These are phyloP conservation scores for Ophiostoma angusticollis DNA, from an alignment of 2,329 filamentous ascomycete species.

Conservation along the genomic window DNA sequence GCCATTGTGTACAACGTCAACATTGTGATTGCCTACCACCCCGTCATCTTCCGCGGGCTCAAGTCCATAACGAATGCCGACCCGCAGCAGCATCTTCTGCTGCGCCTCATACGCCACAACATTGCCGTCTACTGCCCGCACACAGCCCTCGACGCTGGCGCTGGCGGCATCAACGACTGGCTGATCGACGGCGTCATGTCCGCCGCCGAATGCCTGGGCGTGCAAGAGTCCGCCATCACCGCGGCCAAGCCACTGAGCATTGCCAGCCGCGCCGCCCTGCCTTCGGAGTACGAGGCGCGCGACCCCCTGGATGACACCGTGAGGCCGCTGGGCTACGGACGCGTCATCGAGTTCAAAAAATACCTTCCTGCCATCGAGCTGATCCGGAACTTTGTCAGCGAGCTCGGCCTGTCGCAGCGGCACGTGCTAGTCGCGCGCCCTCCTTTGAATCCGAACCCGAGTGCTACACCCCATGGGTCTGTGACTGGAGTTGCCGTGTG, in stretches of 20 bases:
- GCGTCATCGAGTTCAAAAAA: conserved; percentile 29
- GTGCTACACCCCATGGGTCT: no score
- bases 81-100: conserved; percentile 72
- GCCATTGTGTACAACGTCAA: conserved; percentile 66
- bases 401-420: conserved; percentile 46
- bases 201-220: background rate
- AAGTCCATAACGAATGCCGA: conserved; percentile 79
- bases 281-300: conserved; percentile 12
- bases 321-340: conserved; percentile 35
- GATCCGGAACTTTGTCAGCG: conserved; percentile 44
- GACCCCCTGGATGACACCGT: conserved; percentile 25
- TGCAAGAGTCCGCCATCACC: conserved; percentile 20
- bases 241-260: conserved; percentile 33
- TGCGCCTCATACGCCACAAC: conserved; percentile 70
- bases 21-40: conserved; percentile 85
- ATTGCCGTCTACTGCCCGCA: conserved; percentile 95
- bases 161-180: conserved; percentile 84
- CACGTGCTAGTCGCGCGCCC: conserved; percentile 26
- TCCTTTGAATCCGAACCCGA: no score
- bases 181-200: conserved; percentile 65
- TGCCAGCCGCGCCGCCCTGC: conserved; percentile 24
- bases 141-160: conserved; percentile 82
- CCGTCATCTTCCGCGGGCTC: conserved; percentile 88
- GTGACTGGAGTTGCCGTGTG: conserved; percentile 80
- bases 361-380: conserved; percentile 30